Evolutionary conservation across 2,329 filamentous ascomycete genomes (phyloP), one percentile per base, ranked within the genome.

Genomic region (Shiraia bambusicola): DNA sequence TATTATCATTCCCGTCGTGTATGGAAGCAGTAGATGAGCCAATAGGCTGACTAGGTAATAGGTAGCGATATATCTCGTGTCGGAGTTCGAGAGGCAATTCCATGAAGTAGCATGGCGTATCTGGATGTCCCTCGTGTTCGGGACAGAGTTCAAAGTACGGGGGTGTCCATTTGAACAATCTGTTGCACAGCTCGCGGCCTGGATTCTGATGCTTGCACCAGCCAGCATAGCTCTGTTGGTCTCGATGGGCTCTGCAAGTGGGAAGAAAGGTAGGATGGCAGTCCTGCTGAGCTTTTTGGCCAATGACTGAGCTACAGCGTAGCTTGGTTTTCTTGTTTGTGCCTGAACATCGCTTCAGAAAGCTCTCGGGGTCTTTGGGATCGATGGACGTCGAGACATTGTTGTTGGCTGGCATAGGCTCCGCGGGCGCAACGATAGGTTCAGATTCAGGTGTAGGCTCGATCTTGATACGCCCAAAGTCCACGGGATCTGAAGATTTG

Each of bases 41-140:
- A 16, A 65, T 61, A 0, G 58, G 34, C 6, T 45, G 44, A 4
- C 50, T 37, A 3, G 63, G 63, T 8, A 68, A 37, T 7, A 67
- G 40, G 35, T 68, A 65, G 12, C 52, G 49, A 39, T 58, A 66
- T 13, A 68, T 52, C 24, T 65, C 55, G 6, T 56, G 49, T 4
- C 64, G 53, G 0, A 68, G 45, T 37, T 67, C 63, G 6, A 64
- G 49, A 2, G 65, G 65, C 12, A 68, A 50, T 19, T 51, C 55
- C 36, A 65, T 37, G 28, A 67, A 53, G 34, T 65, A 58, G 42
- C 61, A 67, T 13, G 63, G 63, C 3, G 45, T 57, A 24, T 61
- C 50, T 9, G 58, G 54, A 28, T 61, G 49, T 6, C 54, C 48
- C 38, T 51, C 41, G 26, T 67, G 61, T 6, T 63, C 45, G 4